Base-by-base conservation (phyloP, 257 asterid genomes). In the Paulownia fortunei region DNA sequence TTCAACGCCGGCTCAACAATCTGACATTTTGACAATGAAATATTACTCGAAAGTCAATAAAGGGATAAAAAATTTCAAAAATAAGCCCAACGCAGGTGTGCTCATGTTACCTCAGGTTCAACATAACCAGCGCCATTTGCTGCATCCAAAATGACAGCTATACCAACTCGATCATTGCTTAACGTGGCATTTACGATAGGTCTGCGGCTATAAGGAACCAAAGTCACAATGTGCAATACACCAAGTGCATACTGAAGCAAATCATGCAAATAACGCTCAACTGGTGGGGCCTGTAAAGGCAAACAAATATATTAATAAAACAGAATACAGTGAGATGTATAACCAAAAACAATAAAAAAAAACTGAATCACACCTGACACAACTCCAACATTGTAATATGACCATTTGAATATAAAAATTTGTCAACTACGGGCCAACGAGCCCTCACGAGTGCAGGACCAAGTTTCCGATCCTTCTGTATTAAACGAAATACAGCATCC, bases 201-300 rank as follows among this genome's bases (percentile, higher is more conserved):
- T 86, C 88, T 93, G 68, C 97, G 97, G 92, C 97, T 87, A 76
- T 86, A 88, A 8, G 96, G 97, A 69, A 90, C 92, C 84, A 96
- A 69, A 56, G 99, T 93, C 49, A 93, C 94, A 67, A 93, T 93
- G 65, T 92, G 99, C 82, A 96, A 80, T 61, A 96, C 84, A 56
- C 99, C 99, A 65, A 96, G 87, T 15, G 99, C 99, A 83, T 93
- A 92, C 76, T 96, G 97, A 80, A 93, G 96, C 88, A 96, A 88
- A 81, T 93, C 97, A 41, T 86, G 99, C 89, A 96, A 86, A 85
- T 93, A 96, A 26, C 99, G 97, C 81, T 96, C 99, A 82, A 93
- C 99, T 23, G 97, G 93, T 56, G 99, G 97, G 44, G 97, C 99
- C 98, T 94, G 71, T 83, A 87, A 65, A 39, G 56, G 69, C 59